These are phyloP conservation scores for Neurospora sp. DNA, from an alignment of 495 filamentous ascomycete genomes.

Conservation along the genomic window DNA sequence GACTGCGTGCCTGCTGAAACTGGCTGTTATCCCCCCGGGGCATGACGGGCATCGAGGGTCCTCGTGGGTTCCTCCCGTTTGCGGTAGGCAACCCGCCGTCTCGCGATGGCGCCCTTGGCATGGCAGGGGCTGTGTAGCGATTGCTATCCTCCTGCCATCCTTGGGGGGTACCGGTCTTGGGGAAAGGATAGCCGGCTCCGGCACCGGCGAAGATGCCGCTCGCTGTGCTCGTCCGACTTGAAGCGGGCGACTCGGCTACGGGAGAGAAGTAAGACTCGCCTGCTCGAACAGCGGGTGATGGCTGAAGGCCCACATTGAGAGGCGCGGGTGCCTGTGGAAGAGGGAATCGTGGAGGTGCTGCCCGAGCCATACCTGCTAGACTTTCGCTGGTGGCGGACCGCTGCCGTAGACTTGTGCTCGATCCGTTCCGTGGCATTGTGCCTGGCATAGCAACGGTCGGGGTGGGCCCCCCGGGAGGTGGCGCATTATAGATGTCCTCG, in stretches of 20 bases:
- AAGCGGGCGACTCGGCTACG: conserved; percentile 68
- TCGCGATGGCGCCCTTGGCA: conserved; percentile 66
- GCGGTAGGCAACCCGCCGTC: conserved; percentile 47
- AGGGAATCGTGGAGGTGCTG: conserved; percentile 59
- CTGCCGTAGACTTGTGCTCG: conserved; percentile 68
- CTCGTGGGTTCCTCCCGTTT: conserved; percentile 57
- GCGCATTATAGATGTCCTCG: conserved; percentile 54
- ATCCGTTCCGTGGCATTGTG: conserved; percentile 66
- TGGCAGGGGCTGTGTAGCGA: conserved; percentile 78
- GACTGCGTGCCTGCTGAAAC: conserved; percentile 46
- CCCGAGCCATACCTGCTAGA: conserved; percentile 34
- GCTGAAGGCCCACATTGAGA: conserved; percentile 45
- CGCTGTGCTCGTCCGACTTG: conserved; percentile 62
- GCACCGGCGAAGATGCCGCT: conserved; percentile 49
- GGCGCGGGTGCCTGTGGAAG: conserved; percentile 46
- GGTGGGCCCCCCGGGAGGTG: conserved; percentile 8
- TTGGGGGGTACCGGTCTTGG: conserved; percentile 57
- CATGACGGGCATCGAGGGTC: conserved; percentile 77
- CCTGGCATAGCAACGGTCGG: conserved; percentile 14
- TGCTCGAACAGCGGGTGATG: conserved; percentile 37
- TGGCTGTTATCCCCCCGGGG: conserved; percentile 41
- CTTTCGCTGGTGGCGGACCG: conserved; percentile 72
- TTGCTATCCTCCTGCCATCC: conserved; percentile 59
- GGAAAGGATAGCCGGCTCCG: conserved; percentile 57
- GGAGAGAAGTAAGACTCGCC: conserved; percentile 89